Percentiles rank a stretch among this genome's conserved stretches.
These are phyloP conservation scores for Russula olivacea DNA, from an alignment of 768 basidiomycete species.

Conservation along the genomic window DNA sequence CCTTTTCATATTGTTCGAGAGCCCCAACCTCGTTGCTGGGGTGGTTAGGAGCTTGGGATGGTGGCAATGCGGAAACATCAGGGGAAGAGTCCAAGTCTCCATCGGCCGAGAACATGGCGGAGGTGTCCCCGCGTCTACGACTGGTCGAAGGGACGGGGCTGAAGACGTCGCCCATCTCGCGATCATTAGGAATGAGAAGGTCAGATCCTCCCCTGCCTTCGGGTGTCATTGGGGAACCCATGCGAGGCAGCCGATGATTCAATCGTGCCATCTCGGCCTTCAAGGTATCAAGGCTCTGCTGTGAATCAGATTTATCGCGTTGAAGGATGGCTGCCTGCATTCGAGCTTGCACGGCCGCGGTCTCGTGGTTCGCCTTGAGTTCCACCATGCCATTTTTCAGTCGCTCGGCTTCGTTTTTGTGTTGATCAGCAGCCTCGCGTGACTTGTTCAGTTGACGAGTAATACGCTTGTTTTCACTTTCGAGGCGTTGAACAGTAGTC, in stretches of 20 bases:
- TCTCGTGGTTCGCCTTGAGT: slow-evolving; percentile 87
- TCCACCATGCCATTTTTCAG: slow-evolving; percentile 59
- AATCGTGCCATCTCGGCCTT: slow-evolving; percentile 67
- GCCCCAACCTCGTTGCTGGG: slow-evolving; percentile 75
- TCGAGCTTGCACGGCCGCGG: slow-evolving; percentile 86
- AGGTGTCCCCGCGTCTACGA: slow-evolving; percentile 52
- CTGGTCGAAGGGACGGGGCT: slow-evolving; percentile 52
- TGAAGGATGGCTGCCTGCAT: slow-evolving; percentile 82
- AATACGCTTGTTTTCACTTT: slow-evolving; percentile 79
- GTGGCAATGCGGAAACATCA: slow-evolving; percentile 52
- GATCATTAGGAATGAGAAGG: slow-evolving; percentile 48
- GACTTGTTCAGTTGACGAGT: no score
- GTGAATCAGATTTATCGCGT: slow-evolving; percentile 89
- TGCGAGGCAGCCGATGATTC: slow-evolving; percentile 54
- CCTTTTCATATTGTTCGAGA: no score
- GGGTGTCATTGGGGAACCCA: slow-evolving; percentile 71
- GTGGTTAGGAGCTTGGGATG: slow-evolving; percentile 66
- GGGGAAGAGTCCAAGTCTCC: slow-evolving; percentile 46
- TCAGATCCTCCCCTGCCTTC: slow-evolving; percentile 36
- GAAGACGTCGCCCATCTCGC: slow-evolving; percentile 63
- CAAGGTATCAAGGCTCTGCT: slow-evolving; percentile 68
- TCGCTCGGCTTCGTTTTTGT: slow-evolving; percentile 82
- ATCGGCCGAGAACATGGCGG: slow-evolving; percentile 41
- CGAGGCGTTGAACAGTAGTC: slow-evolving; percentile 58
- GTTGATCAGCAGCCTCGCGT: no score